Evolutionary conservation across 106 monocot genomes (phyloP).

Genomic region (Acorus calamus): DNA sequence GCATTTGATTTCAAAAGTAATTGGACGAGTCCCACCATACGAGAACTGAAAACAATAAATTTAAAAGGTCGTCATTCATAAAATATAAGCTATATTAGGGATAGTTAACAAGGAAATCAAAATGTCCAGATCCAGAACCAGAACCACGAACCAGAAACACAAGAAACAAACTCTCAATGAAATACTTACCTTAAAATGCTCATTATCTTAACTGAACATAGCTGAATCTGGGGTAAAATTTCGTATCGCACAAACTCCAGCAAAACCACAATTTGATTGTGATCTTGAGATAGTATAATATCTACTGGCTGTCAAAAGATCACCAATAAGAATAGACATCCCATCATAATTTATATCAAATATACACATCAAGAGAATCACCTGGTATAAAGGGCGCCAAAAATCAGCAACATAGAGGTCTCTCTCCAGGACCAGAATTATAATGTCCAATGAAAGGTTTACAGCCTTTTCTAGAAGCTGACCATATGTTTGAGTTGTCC

Average conservation of each 20-base stretch:
- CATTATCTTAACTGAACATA: constrained; percentile 72
- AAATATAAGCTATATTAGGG: no score
- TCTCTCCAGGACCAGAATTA: constrained; percentile 68
- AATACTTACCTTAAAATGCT: constrained; percentile 46
- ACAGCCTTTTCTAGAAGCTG: constrained; percentile 66
- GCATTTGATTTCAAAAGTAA: constrained; percentile 70
- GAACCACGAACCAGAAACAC: neutral
- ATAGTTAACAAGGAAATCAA: neutral
- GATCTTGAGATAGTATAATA: constrained; percentile 78
- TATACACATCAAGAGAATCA: constrained; percentile 7
- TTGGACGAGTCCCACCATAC: constrained; percentile 76
- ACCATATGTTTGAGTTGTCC: constrained; percentile 61
- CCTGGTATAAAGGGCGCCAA: constrained; percentile 94
- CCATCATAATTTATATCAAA: neutral
- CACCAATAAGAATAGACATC: constrained; percentile 7
- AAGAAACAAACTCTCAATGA: constrained; percentile 1
- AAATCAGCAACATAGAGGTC: constrained; percentile 76
- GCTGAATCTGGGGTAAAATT: constrained; percentile 71
- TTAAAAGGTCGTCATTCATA: no score
- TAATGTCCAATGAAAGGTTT: constrained; percentile 65
- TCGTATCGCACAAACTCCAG: constrained; percentile 86
- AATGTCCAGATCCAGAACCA: neutral
- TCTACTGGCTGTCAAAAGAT: constrained; percentile 65
- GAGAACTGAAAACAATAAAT: constrained; percentile 37
- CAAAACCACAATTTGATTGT: constrained; percentile 60